These are phyloP conservation scores for Gardenia jasminoides DNA, from an alignment of 257 asterid species.

Conservation along the genomic window DNA sequence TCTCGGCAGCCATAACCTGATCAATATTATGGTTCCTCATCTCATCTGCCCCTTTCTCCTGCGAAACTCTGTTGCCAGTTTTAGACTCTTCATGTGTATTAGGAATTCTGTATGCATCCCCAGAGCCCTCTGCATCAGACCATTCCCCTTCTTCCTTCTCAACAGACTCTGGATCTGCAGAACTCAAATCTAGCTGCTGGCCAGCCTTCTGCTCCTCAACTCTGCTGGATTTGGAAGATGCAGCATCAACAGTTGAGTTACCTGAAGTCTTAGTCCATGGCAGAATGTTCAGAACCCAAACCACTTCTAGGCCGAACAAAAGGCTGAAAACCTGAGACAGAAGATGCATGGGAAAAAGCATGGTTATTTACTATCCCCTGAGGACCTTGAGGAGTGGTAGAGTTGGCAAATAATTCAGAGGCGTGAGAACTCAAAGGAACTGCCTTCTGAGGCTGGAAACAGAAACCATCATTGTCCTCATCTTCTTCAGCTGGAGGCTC, in stretches of 20 bases:
- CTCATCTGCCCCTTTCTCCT: constrained; percentile 44
- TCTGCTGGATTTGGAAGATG: constrained; percentile 39
- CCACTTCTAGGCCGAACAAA: constrained; percentile 64
- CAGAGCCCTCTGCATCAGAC: constrained; percentile 88
- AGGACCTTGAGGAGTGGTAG: too few relatives aligned
- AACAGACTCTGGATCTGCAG: constrained; percentile 39
- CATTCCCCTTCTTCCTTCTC: constrained; percentile 99
- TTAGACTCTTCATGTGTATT: constrained; percentile 38
- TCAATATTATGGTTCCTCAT: constrained; percentile 28
- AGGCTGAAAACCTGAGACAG: constrained; percentile 97
- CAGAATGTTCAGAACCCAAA: constrained; percentile 40
- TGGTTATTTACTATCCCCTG: constrained; percentile 80
- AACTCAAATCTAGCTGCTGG: constrained; percentile 37
- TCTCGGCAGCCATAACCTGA: constrained; percentile 30
- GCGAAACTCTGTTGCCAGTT: constrained; percentile 40
- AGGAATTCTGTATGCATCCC: constrained; percentile 38
- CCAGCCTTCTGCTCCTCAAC: constrained; percentile 42
- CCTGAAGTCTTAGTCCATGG: constrained; percentile 34
- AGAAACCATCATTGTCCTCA: constrained; percentile 60
- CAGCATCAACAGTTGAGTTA: constrained; percentile 29
- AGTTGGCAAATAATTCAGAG: constrained; percentile 56
- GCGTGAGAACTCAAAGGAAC: constrained; percentile 73
- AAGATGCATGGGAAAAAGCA: constrained; percentile 94
- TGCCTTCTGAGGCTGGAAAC: constrained; percentile 89
- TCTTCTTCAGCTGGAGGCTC: constrained; percentile 89